Conservation (phyloP, 495 filamentous ascomycete genomes). For the Margaritispora aquatica region DNA sequence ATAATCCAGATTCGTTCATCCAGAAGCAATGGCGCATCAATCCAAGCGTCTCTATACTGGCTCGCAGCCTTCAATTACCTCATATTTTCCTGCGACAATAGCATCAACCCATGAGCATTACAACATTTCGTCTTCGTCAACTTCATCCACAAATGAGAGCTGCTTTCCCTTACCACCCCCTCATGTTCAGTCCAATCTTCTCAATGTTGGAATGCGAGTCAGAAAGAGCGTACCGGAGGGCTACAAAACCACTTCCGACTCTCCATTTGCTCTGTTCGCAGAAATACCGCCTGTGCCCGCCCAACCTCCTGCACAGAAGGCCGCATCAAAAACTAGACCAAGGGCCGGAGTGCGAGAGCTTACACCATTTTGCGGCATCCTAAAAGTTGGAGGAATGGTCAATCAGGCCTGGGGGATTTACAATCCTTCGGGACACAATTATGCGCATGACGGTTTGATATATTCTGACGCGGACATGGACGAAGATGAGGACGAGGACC, state of each 20-base stretch:
- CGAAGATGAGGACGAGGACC: slow-evolving; percentile 17
- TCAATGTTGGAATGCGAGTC: slow-evolving; percentile 87
- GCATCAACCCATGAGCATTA: background rate
- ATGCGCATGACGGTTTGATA: background rate
- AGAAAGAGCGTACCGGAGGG: slow-evolving; percentile 88
- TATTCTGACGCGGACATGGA: slow-evolving; percentile 1
- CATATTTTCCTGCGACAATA: slow-evolving; percentile 16
- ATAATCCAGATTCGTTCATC: background rate
- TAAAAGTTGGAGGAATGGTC: slow-evolving; percentile 51
- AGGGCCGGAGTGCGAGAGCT: slow-evolving; percentile 45
- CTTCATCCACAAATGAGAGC: background rate
- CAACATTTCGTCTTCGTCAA: background rate
- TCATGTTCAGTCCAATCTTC: slow-evolving; percentile 66
- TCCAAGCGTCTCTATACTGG: slow-evolving; percentile 23
- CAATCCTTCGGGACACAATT: background rate
- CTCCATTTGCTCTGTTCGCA: slow-evolving; percentile 37
- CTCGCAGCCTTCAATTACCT: slow-evolving; percentile 22
- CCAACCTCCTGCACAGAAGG: slow-evolving; percentile 4
- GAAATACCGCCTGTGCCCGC: slow-evolving; percentile 17
- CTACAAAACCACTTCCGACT: slow-evolving; percentile 67
- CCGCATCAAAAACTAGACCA: slow-evolving; percentile 15
- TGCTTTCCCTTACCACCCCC: slow-evolving; percentile 44
- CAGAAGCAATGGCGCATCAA: slow-evolving; percentile 15
- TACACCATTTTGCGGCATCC: slow-evolving; percentile 69
- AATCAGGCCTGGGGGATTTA: slow-evolving; percentile 17